phyloP scores from a whole-genome alignment of 2,329 filamentous ascomycete species.

The Raffaelea arxii region DNA sequence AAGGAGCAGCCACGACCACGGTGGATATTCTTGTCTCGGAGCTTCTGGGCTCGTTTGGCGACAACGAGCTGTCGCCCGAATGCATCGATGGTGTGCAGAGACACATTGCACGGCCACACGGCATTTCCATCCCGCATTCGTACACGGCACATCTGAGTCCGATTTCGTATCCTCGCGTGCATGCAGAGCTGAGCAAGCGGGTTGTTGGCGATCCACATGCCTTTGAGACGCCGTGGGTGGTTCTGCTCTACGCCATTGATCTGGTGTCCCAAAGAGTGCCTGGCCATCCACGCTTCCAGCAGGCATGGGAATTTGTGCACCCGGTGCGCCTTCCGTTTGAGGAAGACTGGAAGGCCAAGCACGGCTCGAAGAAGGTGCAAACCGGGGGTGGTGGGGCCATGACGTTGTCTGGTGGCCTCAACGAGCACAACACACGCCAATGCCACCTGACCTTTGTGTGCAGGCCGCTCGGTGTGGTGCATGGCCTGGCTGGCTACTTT shows the following conservation, averaged over 20 bases:
- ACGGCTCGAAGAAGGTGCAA: slow-evolving; percentile 47
- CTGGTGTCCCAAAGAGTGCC: slow-evolving; percentile 61
- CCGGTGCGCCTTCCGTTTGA: slow-evolving; percentile 45
- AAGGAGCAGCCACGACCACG: slow-evolving; percentile 44
- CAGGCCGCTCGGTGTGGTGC: slow-evolving; percentile 69
- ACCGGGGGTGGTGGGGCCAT: slow-evolving; percentile 63
- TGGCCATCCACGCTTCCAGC: slow-evolving; percentile 56
- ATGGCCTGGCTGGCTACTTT: slow-evolving; percentile 90
- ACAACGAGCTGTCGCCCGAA: slow-evolving; percentile 91
- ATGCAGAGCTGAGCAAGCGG: slow-evolving; percentile 67
- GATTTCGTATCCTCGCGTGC: slow-evolving; percentile 75
- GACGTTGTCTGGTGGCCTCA: slow-evolving; percentile 67
- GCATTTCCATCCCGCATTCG: slow-evolving; percentile 85
- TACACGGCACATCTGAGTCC: slow-evolving; percentile 95
- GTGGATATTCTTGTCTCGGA: slow-evolving; percentile 94
- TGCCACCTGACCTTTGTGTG: slow-evolving; percentile 71
- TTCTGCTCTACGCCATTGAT: slow-evolving; percentile 83
- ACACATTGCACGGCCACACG: slow-evolving; percentile 66
- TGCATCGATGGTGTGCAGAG: slow-evolving; percentile 94
- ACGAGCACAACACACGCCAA: slow-evolving; percentile 83
- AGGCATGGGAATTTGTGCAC: slow-evolving; percentile 73
- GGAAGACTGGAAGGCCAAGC: slow-evolving; percentile 24
- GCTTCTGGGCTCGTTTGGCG: slow-evolving; percentile 86
- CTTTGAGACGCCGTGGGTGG: slow-evolving; percentile 89
- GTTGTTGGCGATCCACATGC: slow-evolving; percentile 54